Evolutionary conservation across 352 stramenopile species (phyloP), one percentile per base, ranked within the genome.

Genomic region (Pythium apleroticum): DNA sequence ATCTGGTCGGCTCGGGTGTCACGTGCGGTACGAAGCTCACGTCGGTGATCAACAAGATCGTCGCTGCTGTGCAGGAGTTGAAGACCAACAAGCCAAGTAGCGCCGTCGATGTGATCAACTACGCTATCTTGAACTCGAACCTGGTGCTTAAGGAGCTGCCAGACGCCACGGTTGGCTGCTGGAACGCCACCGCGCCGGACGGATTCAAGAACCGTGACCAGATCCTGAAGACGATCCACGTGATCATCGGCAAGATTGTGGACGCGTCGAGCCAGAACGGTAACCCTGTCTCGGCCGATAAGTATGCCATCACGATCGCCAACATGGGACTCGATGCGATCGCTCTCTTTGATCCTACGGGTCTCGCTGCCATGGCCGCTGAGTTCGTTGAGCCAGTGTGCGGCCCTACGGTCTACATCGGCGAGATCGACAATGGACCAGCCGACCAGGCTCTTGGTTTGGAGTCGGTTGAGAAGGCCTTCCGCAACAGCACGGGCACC

Each of bases 301-400:
- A 84, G 25, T 88, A 83, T 61, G 67, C 70, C 3, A 67, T 74
- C 53, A 67, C 58, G 25, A 75, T 86, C 45, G 69, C 75, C 46
- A 69, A 86, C 52, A 74, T 83, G 37, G 69, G 65, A 19, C 70
- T 78, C 14, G 72, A 73, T 1, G 78, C 73, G 30, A 76, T 85
- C 57, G 64, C 75, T 37, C 58, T 79, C 25, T 86, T 77, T 60
- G 77, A 86, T 19, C 68, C 61, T 17, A 81, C 69, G 31, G 79
- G 79, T n/a, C 52, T 86, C 31, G 73, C 71, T n/a, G 53, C 60
- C 25, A 68, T 76, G 35, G 69, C 77, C 12, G 69, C 75, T 31
- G 73, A 84, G 33, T 86, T 75, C 27, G 69, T 88, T 12, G 77
- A 88, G 66, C 74, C 77, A 10, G 78, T 86, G 65, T 86, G 79